Evolutionary conservation across 1,284 basidiomycete genomes (phyloP).

Genomic region (Tilletiopsis washingtonensis): DNA sequence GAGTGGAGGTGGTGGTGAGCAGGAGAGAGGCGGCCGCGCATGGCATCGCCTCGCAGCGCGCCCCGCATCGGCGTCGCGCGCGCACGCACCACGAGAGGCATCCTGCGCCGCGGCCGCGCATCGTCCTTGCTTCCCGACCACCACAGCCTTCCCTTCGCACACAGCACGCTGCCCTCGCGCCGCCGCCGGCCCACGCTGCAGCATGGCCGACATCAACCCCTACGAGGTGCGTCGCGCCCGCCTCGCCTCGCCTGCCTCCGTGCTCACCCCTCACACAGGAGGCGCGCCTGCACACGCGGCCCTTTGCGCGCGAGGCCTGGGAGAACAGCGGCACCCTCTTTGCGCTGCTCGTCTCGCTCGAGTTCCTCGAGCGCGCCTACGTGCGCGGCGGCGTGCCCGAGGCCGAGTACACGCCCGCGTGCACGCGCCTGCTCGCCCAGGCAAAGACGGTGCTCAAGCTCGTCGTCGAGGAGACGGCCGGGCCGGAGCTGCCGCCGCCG

Average conservation of each 20-base stretch:
- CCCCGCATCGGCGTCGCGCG: no score
- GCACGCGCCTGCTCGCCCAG: slow-evolving; percentile 80
- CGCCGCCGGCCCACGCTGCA: no score
- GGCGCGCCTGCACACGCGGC: slow-evolving; percentile 76
- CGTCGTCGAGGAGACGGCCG: slow-evolving; percentile 51
- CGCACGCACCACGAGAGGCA: no score
- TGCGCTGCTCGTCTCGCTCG: slow-evolving; percentile 79
- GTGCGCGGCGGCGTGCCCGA: slow-evolving; percentile 79
- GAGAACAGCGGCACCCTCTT: slow-evolving; percentile 84
- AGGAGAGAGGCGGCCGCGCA: no score
- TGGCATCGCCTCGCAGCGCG: no score
- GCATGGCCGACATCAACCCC: slow-evolving; percentile 2
- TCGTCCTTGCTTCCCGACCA: no score
- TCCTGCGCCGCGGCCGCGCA: no score
- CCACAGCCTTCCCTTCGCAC: no score
- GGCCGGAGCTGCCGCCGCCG: background rate
- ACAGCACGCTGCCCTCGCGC: no score
- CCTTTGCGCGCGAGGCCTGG: slow-evolving; percentile 79
- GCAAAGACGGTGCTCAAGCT: slow-evolving; percentile 96
- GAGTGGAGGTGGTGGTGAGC: no score
- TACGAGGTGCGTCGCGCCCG: background rate
- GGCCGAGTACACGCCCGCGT: slow-evolving; percentile 74
- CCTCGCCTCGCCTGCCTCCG: background rate
- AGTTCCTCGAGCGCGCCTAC: slow-evolving; percentile 92
- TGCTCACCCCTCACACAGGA: slow-evolving; percentile 54